Base-by-base conservation (phyloP, 352 stramenopile genomes). In the Pythium grandisporangium region DNA sequence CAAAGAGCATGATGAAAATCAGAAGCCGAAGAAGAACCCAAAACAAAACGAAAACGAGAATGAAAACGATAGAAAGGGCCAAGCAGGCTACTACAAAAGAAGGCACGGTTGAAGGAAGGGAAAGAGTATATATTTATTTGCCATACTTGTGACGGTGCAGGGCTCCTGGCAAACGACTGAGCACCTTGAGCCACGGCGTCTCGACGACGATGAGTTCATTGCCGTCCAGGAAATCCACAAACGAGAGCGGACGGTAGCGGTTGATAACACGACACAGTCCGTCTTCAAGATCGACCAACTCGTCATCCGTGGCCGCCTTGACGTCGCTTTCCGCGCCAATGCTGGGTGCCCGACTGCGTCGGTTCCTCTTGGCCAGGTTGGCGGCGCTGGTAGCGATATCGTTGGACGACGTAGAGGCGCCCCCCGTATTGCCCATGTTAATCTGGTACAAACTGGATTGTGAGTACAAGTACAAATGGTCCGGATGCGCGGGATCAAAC, bases 111-210 rank as follows among this genome's bases (percentile, higher is more conserved):
- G n/a, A n/a, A n/a, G n/a, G n/a, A n/a, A n/a, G n/a, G n/a, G n/a
- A n/a, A n/a, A n/a, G n/a, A n/a, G n/a, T n/a, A n/a, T n/a, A n/a
- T n/a, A n/a, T n/a, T 77, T 84, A 87, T 54, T 87, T 85, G 51
- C 76, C 76, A 68, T 92, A 92, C 53, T 92, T 92, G 67, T 83
- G 79, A 63, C 79, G 79, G 30, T 88, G 68, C 36, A 92, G 68
- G 23, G 79, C 73, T 38, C 75, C 76, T 14, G 79, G 79, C 53
- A 92, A 58, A 45, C 76, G 69, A 39, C 76, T 83, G 25, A 92
- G 59, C 57, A 92, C 78, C 66, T 92, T 90, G 42, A 92, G 70
- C 70, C 78, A 92, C 37, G 76, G 79, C 19, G 74, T 90, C 60
- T 92, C 79, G 22, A 92, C 76, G 36, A 92, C 66, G 26, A 88